Conservation (phyloP, 805 yeast species). For the Saccharomyces cerevisiae region DNA sequence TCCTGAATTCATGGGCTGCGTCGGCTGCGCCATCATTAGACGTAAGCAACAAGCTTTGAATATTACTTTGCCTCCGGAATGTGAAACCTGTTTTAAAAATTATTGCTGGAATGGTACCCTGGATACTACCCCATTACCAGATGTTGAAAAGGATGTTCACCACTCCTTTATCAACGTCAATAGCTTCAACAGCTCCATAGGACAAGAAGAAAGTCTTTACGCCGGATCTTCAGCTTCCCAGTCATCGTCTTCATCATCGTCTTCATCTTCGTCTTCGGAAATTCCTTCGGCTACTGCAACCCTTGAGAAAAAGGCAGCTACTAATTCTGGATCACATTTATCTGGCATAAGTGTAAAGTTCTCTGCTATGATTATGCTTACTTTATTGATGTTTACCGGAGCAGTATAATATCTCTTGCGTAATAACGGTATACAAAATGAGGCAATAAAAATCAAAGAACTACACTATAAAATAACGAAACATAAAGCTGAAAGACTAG, state of each 20-base stretch:
- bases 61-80: conserved; percentile 53
- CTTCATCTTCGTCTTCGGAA: conserved; percentile 1
- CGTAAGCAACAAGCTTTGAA: conserved; percentile 67
- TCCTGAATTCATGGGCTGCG: conserved; percentile 61
- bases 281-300: neutral
- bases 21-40: conserved; percentile 76
- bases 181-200: neutral
- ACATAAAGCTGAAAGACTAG: neutral
- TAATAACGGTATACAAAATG: neutral
- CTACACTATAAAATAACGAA: neutral
- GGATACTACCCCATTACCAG: conserved; percentile 28
- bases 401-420: neutral
- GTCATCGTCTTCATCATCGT: neutral
- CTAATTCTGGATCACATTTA: conserved; percentile 1
- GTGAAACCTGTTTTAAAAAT: conserved; percentile 57
- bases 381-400: neutral
- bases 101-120: conserved; percentile 59
- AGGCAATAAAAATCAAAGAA: neutral
- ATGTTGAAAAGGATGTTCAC: conserved; percentile 10
- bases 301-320: neutral
- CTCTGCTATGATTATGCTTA: neutral
- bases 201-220: neutral
- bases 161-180: conserved; percentile 10
- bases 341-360: neutral
- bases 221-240: neutral